Conservation (phyloP, 106 monocot species). For the Acorus gramineus region DNA sequence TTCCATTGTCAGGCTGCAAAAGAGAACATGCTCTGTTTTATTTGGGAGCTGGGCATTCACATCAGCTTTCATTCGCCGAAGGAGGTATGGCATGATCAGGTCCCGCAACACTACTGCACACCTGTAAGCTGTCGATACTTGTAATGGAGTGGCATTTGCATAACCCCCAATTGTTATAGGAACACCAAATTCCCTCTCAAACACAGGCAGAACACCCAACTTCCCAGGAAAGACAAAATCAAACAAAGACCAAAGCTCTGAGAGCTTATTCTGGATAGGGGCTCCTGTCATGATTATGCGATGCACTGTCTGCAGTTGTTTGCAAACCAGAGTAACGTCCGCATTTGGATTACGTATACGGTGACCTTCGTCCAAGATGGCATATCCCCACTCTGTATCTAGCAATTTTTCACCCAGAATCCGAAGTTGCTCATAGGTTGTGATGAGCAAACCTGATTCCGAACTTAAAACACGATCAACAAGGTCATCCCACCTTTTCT, state of each 20-base stretch:
- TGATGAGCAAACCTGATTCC: slow-evolving; percentile 74
- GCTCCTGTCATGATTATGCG: slow-evolving; percentile 97
- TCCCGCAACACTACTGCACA: slow-evolving; percentile 91
- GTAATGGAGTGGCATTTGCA: slow-evolving; percentile 88
- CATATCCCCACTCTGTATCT: slow-evolving; percentile 92
- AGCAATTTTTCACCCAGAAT: slow-evolving; percentile 76
- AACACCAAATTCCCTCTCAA: slow-evolving; percentile 86
- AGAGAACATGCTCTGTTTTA: slow-evolving; percentile 93
- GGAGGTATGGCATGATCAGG: slow-evolving; percentile 89
- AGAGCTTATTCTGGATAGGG: slow-evolving; percentile 93
- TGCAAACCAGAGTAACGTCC: slow-evolving; percentile 81
- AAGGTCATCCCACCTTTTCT: slow-evolving; percentile 61
- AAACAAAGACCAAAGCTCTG: slow-evolving; percentile 95
- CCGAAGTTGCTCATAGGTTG: slow-evolving; percentile 92
- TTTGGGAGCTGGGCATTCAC: slow-evolving; percentile 86
- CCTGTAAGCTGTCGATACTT: slow-evolving; percentile 92
- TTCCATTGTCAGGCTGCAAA: slow-evolving; percentile 76
- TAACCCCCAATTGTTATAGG: slow-evolving; percentile 93
- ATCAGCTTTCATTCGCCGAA: slow-evolving; percentile 90
- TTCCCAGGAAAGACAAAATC: slow-evolving; percentile 99
- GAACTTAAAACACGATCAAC: slow-evolving; percentile 47
- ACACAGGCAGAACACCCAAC: slow-evolving; percentile 86
- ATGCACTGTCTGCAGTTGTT: slow-evolving; percentile 89
- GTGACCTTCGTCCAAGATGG: slow-evolving; percentile 88
- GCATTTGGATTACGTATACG: slow-evolving; percentile 95